Conservation (phyloP, 2,329 filamentous ascomycete genomes). For the Apiospora hydei region DNA sequence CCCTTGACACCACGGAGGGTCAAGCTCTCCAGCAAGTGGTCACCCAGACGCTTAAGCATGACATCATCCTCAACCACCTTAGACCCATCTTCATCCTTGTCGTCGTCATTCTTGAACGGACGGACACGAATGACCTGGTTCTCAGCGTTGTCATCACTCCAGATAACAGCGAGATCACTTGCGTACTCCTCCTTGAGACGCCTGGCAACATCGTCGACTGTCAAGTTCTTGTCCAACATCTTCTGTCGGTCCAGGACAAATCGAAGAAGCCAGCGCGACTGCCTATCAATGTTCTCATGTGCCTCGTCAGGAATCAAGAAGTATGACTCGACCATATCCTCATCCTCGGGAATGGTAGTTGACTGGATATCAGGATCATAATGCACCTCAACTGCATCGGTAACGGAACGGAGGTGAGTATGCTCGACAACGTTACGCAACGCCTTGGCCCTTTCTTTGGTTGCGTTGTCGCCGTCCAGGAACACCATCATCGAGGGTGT, state of each 20-base stretch:
- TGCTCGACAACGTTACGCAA: conserved; percentile 92
- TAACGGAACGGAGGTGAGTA: conserved; percentile 90
- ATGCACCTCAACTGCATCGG: conserved; percentile 92
- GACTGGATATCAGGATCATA: conserved; percentile 90
- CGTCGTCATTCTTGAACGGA: conserved; percentile 70
- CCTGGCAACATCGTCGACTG: conserved; percentile 87
- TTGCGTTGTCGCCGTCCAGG: conserved; percentile 68
- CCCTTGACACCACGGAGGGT: conserved; percentile 90
- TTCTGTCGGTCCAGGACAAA: conserved; percentile 93
- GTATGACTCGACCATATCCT: conserved; percentile 95
- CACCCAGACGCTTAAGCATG: conserved; percentile 90
- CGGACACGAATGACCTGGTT: conserved; percentile 94
- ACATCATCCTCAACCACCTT: conserved; percentile 81
- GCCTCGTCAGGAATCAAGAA: conserved; percentile 89
- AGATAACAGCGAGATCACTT: conserved; percentile 87
- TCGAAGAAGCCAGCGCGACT: conserved; percentile 95
- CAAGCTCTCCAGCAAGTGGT: conserved; percentile 88
- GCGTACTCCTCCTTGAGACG: conserved; percentile 90
- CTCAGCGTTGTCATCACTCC: conserved; percentile 97
- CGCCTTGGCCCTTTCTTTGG: conserved; percentile 82
- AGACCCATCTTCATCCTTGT: conserved; percentile 73
- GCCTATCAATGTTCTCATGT: conserved; percentile 67
- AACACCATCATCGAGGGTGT: conserved; percentile 97
- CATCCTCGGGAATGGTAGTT: conserved; percentile 86
- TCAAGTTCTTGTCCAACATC: conserved; percentile 91